Evolutionary conservation across 495 filamentous ascomycete species (phyloP).

Genomic region (Darksidea phi): DNA sequence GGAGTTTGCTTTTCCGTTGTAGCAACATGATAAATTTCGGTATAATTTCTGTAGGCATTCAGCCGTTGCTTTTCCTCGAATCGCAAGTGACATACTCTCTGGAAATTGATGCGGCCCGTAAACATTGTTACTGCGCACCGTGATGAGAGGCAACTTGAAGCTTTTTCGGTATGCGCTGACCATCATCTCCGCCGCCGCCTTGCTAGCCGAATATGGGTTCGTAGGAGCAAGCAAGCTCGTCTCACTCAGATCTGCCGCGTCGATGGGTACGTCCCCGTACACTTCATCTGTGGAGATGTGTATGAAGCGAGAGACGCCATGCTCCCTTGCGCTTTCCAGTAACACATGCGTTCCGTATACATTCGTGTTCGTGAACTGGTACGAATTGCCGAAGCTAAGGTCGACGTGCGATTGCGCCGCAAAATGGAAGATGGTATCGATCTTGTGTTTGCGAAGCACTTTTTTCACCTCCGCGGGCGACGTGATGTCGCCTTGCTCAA

Average conservation of each 20-base stretch:
- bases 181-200: constrained; percentile 78
- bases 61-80: constrained; percentile 25
- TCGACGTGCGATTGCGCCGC: constrained; percentile 75
- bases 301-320: constrained; percentile 64
- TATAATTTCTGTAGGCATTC: constrained; percentile 61
- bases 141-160: constrained; percentile 68
- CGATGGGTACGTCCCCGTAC: constrained; percentile 68
- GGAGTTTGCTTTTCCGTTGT: constrained; percentile 55
- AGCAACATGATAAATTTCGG: constrained; percentile 69
- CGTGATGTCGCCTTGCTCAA: constrained; percentile 69
- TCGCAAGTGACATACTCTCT: constrained; percentile 58
- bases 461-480: constrained; percentile 59
- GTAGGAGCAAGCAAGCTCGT: constrained; percentile 63
- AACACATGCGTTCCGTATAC: constrained; percentile 72
- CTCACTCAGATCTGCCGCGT: constrained; percentile 61
- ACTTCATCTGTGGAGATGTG: constrained; percentile 77
- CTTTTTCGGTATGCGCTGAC: constrained; percentile 72
- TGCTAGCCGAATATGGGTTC: constrained; percentile 75
- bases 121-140: constrained; percentile 75
- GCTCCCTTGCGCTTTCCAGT: constrained; percentile 64
- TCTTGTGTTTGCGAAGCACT: constrained; percentile 59
- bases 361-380: constrained; percentile 67
- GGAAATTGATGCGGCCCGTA: constrained; percentile 78
- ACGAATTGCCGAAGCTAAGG: constrained; percentile 68
- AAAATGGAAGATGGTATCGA: constrained; percentile 76